These are phyloP conservation scores for Forsythia suspensa DNA, from an alignment of 257 asterid species.

Conservation along the genomic window DNA sequence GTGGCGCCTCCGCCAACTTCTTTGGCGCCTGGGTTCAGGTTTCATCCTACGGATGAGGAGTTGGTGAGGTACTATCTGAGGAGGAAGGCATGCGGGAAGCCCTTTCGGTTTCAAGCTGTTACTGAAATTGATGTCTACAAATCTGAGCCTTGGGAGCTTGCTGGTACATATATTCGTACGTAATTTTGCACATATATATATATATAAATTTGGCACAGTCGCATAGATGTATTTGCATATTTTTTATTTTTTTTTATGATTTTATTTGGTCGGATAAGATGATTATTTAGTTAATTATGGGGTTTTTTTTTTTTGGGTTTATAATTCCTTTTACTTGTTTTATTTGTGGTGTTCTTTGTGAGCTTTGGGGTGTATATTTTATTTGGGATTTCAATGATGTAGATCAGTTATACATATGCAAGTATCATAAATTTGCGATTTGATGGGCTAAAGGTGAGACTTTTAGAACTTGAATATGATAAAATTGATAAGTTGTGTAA, in stretches of 20 bases:
- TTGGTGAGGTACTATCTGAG: constrained; percentile 78
- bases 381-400: constrained; percentile 19
- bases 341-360: neutral
- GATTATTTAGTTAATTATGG: neutral
- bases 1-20: constrained; percentile 66
- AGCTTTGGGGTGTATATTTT: neutral
- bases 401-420: constrained; percentile 5
- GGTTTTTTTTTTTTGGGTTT: neutral
- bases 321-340: constrained; percentile 1
- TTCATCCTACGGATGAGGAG: constrained; percentile 97
- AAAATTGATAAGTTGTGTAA: constrained; percentile 5
- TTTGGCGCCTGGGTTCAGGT: constrained; percentile 93
- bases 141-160: constrained; percentile 98
- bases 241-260: neutral
- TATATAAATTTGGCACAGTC: constrained; percentile 1
- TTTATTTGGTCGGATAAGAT: neutral
- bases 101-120: constrained; percentile 84
- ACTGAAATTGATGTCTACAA: constrained; percentile 91
- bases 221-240: neutral
- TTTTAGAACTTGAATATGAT: constrained; percentile 6
- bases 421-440: neutral
- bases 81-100: constrained; percentile 83
- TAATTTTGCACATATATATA: neutral
- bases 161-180: constrained; percentile 39
- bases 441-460: constrained; percentile 17